Conservation (phyloP, 768 basidiomycete genomes). For the Suillus subalutaceus region DNA sequence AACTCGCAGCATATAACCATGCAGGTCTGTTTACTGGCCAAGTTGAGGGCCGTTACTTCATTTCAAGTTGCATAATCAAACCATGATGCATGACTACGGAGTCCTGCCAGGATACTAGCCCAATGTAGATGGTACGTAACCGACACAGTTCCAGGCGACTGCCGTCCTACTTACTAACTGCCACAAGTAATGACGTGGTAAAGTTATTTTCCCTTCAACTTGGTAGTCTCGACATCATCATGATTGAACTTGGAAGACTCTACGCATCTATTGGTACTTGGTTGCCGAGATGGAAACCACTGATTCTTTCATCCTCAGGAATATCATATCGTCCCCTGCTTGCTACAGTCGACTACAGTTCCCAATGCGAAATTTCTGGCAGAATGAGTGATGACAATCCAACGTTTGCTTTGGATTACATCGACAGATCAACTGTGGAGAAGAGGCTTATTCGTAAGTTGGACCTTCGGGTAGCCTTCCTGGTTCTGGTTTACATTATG, state of each 20-base stretch:
- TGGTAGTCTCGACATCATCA: background rate
- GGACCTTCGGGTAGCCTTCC: conserved; percentile 45
- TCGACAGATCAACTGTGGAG: conserved; percentile 43
- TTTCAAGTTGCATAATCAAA: no score
- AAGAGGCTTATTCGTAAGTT: conserved; percentile 46
- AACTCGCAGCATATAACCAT: no score
- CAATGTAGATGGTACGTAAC: no score
- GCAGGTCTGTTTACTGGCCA: no score
- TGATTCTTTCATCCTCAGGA: background rate
- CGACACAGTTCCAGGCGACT: no score
- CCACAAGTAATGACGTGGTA: background rate
- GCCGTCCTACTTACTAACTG: background rate
- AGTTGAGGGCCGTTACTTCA: no score
- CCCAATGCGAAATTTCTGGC: background rate
- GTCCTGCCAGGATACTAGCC: no score
- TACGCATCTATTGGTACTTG: background rate
- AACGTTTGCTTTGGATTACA: conserved; percentile 2
- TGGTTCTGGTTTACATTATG: conserved; percentile 49
- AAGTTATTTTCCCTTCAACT: background rate
- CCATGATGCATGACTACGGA: no score
- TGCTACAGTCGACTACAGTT: background rate
- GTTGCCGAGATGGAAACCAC: background rate
- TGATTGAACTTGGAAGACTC: background rate
- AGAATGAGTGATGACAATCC: background rate
- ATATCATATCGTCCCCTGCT: background rate